phyloP scores from a whole-genome alignment of 352 stramenopile genomes.

The Phytophthora sp. region DNA sequence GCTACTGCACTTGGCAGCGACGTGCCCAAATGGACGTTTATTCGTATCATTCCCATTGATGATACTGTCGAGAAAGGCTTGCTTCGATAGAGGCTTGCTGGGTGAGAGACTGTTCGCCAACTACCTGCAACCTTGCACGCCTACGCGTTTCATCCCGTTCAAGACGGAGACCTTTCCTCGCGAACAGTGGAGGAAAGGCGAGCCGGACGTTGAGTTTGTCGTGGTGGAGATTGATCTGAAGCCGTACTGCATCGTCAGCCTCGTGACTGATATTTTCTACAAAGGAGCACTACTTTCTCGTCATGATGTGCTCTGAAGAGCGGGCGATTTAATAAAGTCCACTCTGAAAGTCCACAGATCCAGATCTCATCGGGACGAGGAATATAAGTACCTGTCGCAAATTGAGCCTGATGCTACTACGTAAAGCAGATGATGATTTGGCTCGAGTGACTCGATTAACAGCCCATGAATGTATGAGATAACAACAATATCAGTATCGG shows the following conservation, averaged over 20 bases:
- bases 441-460: too few species aligned
- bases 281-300: conserved; percentile 22
- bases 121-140: too few species aligned
- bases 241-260: conserved; percentile 27
- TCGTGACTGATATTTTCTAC: conserved; percentile 31
- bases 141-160: conserved; percentile 19
- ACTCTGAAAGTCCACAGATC: too few species aligned
- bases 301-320: too few species aligned
- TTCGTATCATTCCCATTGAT: conserved; percentile 29
- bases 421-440: too few species aligned
- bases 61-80: conserved; percentile 25
- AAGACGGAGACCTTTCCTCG: conserved; percentile 24
- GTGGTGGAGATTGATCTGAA: conserved; percentile 25
- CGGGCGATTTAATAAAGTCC: too few species aligned
- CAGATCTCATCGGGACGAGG: too few species aligned
- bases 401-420: too few species aligned
- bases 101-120: conserved; percentile 26
- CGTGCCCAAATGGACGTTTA: conserved; percentile 20
- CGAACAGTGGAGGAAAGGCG: neutral
- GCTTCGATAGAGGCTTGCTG: too few species aligned
- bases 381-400: too few species aligned
- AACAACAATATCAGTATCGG: too few species aligned
- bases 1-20: conserved; percentile 26
- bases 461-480: too few species aligned
- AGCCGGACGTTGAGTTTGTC: conserved; percentile 12